Conservation (phyloP, 805 yeast species). For the Candida xyloterini region DNA sequence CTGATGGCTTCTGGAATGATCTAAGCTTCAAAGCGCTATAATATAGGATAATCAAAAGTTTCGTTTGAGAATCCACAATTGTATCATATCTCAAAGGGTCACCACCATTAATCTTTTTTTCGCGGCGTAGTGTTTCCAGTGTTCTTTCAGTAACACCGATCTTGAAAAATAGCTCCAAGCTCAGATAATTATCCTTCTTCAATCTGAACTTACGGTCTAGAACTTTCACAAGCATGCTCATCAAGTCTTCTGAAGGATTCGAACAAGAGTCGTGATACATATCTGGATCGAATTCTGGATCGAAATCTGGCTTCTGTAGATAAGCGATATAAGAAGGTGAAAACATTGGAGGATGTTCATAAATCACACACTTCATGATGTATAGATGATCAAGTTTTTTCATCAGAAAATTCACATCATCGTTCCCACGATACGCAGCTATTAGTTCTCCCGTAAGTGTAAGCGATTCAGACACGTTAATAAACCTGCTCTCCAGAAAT, state of each 20-base stretch:
- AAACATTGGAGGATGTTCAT: constrained; percentile 9
- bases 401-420: constrained; percentile 5
- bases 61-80: constrained; percentile 11
- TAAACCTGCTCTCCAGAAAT: constrained; percentile 9
- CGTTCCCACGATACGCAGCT: constrained; percentile 4
- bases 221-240: constrained; percentile 6
- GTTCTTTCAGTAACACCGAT: constrained; percentile 10
- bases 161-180: constrained; percentile 6
- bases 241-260: neutral
- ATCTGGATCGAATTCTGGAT: constrained; percentile 1
- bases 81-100: constrained; percentile 1
- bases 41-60: constrained; percentile 3
- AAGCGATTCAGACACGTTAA: constrained; percentile 5
- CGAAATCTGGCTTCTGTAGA: neutral
- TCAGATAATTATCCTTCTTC: constrained; percentile 10
- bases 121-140: constrained; percentile 9
- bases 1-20: constrained; percentile 7
- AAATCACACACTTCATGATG: constrained; percentile 16
- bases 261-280: neutral
- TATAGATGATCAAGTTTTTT: constrained; percentile 13
- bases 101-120: neutral
- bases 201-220: constrained; percentile 8
- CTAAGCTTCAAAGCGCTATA: neutral
- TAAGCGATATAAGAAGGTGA: neutral
- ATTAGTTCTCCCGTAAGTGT: constrained; percentile 13